Percentiles rank a stretch among this genome's conserved stretches.
Conservation (phyloP, 495 filamentous ascomycete genomes). For the Tuber calosporum region DNA sequence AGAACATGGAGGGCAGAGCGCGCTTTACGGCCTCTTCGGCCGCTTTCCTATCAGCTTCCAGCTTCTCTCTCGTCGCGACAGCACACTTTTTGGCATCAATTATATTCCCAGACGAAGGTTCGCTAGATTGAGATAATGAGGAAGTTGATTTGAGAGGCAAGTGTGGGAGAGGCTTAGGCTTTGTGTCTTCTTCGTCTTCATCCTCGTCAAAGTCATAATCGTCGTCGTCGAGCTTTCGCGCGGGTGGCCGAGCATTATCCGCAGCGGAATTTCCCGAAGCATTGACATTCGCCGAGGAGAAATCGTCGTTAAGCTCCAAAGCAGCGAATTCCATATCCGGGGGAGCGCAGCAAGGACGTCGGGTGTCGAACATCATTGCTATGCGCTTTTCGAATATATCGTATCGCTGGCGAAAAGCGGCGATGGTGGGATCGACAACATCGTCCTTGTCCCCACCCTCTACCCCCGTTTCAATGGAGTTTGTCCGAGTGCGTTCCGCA, state of each 20-base stretch:
- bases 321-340: slow-evolving; percentile 45
- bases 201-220: slow-evolving; percentile 82
- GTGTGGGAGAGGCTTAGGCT: slow-evolving; percentile 45
- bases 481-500: slow-evolving; percentile 37
- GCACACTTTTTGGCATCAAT: slow-evolving; percentile 47
- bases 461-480: slow-evolving; percentile 44
- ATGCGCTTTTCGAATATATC: slow-evolving; percentile 38
- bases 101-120: slow-evolving; percentile 48
- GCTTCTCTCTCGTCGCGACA: slow-evolving; percentile 64
- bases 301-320: slow-evolving; percentile 72
- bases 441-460: slow-evolving; percentile 46
- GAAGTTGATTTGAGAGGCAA: slow-evolving; percentile 34
- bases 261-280: slow-evolving; percentile 29
- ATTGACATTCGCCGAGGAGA: slow-evolving; percentile 44
- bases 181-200: slow-evolving; percentile 65
- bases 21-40: slow-evolving; percentile 82
- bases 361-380: slow-evolving; percentile 36
- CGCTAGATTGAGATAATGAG: slow-evolving; percentile 34
- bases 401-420: slow-evolving; percentile 39
- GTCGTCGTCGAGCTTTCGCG: slow-evolving; percentile 58
- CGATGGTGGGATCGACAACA: slow-evolving; percentile 39
- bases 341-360: slow-evolving; percentile 38
- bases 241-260: slow-evolving; percentile 36
- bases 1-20: slow-evolving; percentile 85
- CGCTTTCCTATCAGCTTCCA: slow-evolving; percentile 89